Evolutionary conservation across 78 protist genomes (phyloP).

Genomic region (Dictyostelium intermedium): DNA sequence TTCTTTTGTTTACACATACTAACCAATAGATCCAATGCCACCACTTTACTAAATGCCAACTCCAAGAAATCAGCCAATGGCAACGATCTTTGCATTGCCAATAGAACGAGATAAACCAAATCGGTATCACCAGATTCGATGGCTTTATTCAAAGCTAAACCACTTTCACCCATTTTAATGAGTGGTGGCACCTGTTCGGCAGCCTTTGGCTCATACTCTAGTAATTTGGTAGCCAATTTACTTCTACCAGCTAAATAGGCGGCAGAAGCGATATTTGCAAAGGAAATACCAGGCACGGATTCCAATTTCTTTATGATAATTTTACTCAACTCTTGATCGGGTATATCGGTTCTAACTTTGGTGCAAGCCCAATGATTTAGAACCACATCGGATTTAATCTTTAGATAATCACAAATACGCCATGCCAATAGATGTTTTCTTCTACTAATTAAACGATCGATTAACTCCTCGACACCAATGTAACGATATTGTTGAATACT

Average conservation of each 20-base stretch:
- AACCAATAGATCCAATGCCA: slow-evolving; percentile 67
- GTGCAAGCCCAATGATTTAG: slow-evolving; percentile 78
- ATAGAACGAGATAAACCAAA: slow-evolving; percentile 43
- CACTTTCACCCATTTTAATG: slow-evolving; percentile 80
- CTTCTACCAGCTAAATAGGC: slow-evolving; percentile 61
- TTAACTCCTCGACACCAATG: slow-evolving; percentile 80
- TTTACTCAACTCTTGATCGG: slow-evolving; percentile 22
- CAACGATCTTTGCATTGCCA: background rate
- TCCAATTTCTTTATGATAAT: slow-evolving; percentile 75
- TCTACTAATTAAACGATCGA: slow-evolving; percentile 82
- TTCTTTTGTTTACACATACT: slow-evolving; percentile 61
- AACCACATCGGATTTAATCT: slow-evolving; percentile 68
- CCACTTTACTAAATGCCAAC: slow-evolving; percentile 20
- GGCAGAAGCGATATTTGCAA: slow-evolving; percentile 85
- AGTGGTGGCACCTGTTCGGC: slow-evolving; percentile 93
- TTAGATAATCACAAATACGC: slow-evolving; percentile 82
- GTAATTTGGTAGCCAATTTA: slow-evolving; percentile 81
- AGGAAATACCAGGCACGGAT: slow-evolving; percentile 84
- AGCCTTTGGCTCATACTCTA: slow-evolving; percentile 92
- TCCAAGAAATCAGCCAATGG: slow-evolving; percentile 16
- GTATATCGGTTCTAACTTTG: slow-evolving; percentile 43
- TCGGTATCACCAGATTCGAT: slow-evolving; percentile 91
- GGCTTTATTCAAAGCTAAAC: slow-evolving; percentile 89
- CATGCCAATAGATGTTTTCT: slow-evolving; percentile 90
- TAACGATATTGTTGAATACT: slow-evolving; percentile 79